Conservation (phyloP, 1,139 yeast species). For the Candida neerlandica region DNA sequence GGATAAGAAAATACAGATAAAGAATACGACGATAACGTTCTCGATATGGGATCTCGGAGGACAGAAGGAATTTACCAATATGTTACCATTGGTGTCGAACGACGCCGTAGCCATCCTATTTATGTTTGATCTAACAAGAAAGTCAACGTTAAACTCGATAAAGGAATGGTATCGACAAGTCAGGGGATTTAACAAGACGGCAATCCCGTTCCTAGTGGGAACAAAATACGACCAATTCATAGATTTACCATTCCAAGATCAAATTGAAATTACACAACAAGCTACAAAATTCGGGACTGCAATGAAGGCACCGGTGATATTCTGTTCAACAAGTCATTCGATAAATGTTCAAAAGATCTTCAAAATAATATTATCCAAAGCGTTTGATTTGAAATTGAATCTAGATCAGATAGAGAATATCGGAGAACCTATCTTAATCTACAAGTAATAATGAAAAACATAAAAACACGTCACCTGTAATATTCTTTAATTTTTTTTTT, state of each 20-base stretch:
- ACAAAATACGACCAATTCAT: constrained; percentile 91
- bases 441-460: constrained; percentile 34
- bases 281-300: constrained; percentile 88
- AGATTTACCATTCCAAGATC: constrained; percentile 78
- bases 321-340: constrained; percentile 91
- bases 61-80: constrained; percentile 91
- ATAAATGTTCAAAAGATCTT: constrained; percentile 94
- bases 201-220: constrained; percentile 90
- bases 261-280: constrained; percentile 79
- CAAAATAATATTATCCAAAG: constrained; percentile 87
- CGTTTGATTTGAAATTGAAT: constrained; percentile 82
- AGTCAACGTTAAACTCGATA: constrained; percentile 80
- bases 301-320: constrained; percentile 87
- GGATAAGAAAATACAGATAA: constrained; percentile 85
- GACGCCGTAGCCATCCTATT: constrained; percentile 94
- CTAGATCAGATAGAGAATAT: constrained; percentile 80
- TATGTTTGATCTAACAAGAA: constrained; percentile 89
- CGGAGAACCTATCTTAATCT: constrained; percentile 88
- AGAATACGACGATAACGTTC: constrained; percentile 88
- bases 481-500: no score
- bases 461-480: background rate
- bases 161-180: constrained; percentile 97
- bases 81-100: constrained; percentile 91
- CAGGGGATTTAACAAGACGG: constrained; percentile 86
- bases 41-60: constrained; percentile 98